These are phyloP conservation scores for Phycomyces nitens DNA, from an alignment of 192 early-diverging fungal species.

Conservation along the genomic window DNA sequence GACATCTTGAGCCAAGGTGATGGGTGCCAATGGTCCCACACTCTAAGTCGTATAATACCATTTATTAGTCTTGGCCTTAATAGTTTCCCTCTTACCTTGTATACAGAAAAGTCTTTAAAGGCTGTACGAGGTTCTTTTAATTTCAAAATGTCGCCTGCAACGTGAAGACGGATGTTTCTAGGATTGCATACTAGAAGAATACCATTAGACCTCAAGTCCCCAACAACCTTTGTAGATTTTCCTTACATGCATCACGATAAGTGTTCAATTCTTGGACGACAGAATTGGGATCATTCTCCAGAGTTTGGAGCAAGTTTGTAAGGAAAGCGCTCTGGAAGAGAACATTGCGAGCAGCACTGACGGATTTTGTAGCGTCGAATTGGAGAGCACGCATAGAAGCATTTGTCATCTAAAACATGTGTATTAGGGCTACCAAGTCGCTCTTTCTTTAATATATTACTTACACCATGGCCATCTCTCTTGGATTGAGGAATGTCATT, in stretches of 20 bases:
- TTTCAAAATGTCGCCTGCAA: constrained; percentile 51
- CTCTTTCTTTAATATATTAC: not conserved
- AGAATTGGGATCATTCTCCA: constrained; percentile 41
- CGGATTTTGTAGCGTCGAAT: constrained; percentile 45
- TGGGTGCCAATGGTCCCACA: not conserved
- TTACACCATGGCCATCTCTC: constrained; percentile 52
- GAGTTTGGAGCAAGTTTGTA: constrained; percentile 40
- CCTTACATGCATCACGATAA: constrained; percentile 51
- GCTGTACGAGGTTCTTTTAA: constrained; percentile 40
- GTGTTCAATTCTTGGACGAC: constrained; percentile 43
- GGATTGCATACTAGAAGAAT: constrained; percentile 39
- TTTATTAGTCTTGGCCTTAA: too few species aligned
- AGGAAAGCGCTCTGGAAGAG: constrained; percentile 49
- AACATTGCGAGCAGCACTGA: constrained; percentile 38
- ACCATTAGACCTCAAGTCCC: not conserved
- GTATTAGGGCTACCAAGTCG: not conserved
- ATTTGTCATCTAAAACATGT: constrained; percentile 40
- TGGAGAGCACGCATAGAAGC: constrained; percentile 39
- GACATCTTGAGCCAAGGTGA: constrained; percentile 24
- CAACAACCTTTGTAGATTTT: too few species aligned
- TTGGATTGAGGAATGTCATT: constrained; percentile 56
- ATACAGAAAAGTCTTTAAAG: constrained; percentile 19
- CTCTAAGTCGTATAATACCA: too few species aligned
- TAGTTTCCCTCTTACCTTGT: not conserved
- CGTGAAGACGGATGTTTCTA: constrained; percentile 50